phyloP scores from a whole-genome alignment of 1,139 yeast genomes.

The Suhomyces atakaporum region DNA sequence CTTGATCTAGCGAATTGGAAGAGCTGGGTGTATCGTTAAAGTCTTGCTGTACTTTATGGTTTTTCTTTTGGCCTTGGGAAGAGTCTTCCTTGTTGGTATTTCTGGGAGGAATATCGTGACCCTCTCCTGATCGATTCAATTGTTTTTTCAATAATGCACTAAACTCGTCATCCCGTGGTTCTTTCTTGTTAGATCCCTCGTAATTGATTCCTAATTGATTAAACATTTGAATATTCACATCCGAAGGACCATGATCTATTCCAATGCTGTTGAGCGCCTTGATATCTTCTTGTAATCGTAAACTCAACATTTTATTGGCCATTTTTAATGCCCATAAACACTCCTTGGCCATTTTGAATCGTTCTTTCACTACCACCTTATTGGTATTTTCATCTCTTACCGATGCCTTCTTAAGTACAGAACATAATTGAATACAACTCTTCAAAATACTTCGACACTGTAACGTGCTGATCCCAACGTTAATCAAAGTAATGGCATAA shows the following conservation, averaged over 20 bases:
- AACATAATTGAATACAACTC: slow-evolving; percentile 30
- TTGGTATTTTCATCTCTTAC: slow-evolving; percentile 26
- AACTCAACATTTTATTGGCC: slow-evolving; percentile 52
- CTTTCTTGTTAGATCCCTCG: slow-evolving; percentile 8
- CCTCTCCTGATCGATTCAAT: slow-evolving; percentile 19
- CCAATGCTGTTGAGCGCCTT: slow-evolving; percentile 44
- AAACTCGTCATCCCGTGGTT: slow-evolving; percentile 20
- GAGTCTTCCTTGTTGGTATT: too few species aligned
- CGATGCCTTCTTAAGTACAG: slow-evolving; percentile 31
- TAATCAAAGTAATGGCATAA: slow-evolving; percentile 46
- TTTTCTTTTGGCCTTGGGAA: too few species aligned
- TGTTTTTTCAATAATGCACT: slow-evolving; percentile 26
- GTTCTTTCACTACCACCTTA: slow-evolving; percentile 39
- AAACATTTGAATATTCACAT: slow-evolving; percentile 53
- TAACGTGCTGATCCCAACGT: slow-evolving; percentile 37
- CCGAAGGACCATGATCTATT: slow-evolving; percentile 58
- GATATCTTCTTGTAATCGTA: slow-evolving; percentile 48
- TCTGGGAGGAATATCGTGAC: too few species aligned
- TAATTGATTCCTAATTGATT: slow-evolving; percentile 41
- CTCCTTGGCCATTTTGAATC: slow-evolving; percentile 62
- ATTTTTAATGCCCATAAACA: slow-evolving; percentile 65
- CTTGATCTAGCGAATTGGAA: slow-evolving; percentile 3
- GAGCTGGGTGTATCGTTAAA: slow-evolving; percentile 2
- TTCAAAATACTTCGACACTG: slow-evolving; percentile 30
- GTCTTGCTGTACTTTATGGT: not conserved